Evolutionary conservation across 2,329 filamentous ascomycete species (phyloP), one percentile per base, ranked within the genome.

Genomic region (Trichoderma sp.): DNA sequence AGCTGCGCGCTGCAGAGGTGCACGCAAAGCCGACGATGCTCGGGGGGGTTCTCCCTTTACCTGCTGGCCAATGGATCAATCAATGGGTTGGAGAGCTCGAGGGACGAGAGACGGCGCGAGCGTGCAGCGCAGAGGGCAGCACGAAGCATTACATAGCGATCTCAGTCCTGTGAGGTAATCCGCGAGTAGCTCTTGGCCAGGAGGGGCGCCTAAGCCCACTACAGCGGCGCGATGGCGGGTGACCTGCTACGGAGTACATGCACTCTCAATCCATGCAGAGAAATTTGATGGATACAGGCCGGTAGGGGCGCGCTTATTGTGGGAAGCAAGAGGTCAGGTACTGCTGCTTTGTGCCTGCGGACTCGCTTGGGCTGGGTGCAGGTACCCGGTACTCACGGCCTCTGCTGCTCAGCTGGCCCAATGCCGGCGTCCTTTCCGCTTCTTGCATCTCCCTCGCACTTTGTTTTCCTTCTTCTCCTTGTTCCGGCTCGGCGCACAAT

Each of bases 121-220:
- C 61, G 24, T 56, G 61, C 49, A 64, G 51, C 18, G 61, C 49
- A 64, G 51, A 54, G 51, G 5, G 28, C 14, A 28, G n/a, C 16
- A 34, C 18, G 54, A 28, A 28, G 28, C 30, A 56, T 56, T 30
- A 28, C 18, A n/a, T 32, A n/a, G 6, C 32, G 32, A 34, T 34
- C 32, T 34, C 32, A 13, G 32, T 13, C 5, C 32, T 34, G 63
- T 51, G 63, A 66, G 64, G 54, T 66, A 66, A 66, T 66, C 64
- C 34, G 28, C 30, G 64, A 66, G 64, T 56, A 51, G 64, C 39
- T 59, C 54, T 46, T 49, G 63, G 34, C 8, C 54, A 37, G 63
- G 54, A 66, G 63, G 54, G 54, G 63, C 56, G 61, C 61, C 61
- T 58, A 66, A 66, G 61, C 61, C 61, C 28, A 66, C 52, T 58